Conservation (phyloP, 768 basidiomycete genomes). For the Podaxis rugospora region DNA sequence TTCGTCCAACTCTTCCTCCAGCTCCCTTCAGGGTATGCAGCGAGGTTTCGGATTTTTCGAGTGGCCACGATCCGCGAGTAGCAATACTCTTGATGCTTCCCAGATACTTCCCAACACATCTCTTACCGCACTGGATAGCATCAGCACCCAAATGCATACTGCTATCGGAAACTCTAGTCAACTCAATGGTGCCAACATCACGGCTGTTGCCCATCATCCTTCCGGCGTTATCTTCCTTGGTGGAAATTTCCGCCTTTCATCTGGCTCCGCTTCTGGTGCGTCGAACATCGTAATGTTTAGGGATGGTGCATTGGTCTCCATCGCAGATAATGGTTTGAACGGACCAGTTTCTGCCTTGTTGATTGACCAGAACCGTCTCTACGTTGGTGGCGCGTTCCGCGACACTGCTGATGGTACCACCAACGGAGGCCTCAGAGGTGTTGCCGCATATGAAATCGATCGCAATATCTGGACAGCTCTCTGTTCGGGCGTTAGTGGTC, state of each 20-base stretch:
- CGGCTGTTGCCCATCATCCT: conserved; percentile 59
- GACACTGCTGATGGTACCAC: conserved; percentile 56
- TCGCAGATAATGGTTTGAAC: conserved; percentile 72
- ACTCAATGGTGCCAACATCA: conserved; percentile 37
- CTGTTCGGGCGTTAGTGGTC: conserved; percentile 71
- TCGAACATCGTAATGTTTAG: conserved; percentile 75
- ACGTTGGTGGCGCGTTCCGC: conserved; percentile 84
- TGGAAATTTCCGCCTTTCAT: conserved; percentile 66
- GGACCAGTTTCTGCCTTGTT: conserved; percentile 69
- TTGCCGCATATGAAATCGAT: conserved; percentile 70
- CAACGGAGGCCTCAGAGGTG: conserved; percentile 46
- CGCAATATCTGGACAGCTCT: conserved; percentile 65
- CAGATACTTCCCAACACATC: conserved; percentile 60
- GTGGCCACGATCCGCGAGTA: conserved; percentile 56
- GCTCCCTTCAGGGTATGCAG: conserved; percentile 26
- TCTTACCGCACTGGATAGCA: conserved; percentile 60
- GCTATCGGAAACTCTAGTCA: conserved; percentile 48
- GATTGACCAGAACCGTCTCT: conserved; percentile 62
- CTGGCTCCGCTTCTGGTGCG: conserved; percentile 49
- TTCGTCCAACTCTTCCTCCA: conserved; percentile 26
- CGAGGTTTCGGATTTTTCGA: conserved; percentile 85
- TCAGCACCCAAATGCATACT: conserved; percentile 58
- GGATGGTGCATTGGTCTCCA: conserved; percentile 44
- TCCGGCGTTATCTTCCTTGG: conserved; percentile 69
- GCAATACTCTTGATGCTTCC: conserved; percentile 49